These are phyloP conservation scores for Scytalidium sp. DNA, from an alignment of 2,329 filamentous ascomycete genomes.

Conservation along the genomic window DNA sequence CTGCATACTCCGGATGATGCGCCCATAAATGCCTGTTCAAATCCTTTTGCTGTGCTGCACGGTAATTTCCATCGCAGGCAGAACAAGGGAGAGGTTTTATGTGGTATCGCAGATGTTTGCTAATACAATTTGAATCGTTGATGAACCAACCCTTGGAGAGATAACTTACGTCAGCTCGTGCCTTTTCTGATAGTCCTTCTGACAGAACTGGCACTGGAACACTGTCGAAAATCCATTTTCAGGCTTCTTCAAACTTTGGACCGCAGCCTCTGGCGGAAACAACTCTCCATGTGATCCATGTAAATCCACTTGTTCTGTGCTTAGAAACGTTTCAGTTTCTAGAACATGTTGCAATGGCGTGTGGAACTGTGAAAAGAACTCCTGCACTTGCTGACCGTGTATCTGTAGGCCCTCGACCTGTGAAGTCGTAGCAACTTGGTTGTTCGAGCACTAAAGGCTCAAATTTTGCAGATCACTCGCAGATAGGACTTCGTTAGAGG, in stretches of 20 bases:
- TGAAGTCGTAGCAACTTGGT: neutral
- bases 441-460: neutral
- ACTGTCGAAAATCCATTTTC: neutral
- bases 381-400: neutral
- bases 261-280: neutral
- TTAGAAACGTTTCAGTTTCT: neutral
- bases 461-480: neutral
- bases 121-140: neutral
- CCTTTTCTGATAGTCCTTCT: neutral
- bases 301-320: too few relatives aligned
- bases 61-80: slow-evolving; percentile 1
- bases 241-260: neutral
- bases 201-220: neutral
- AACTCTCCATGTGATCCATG: neutral
- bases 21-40: slow-evolving; percentile 8
- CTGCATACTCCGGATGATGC: slow-evolving; percentile 3
- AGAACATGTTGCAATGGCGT: neutral
- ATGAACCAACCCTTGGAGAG: too few relatives aligned
- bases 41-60: slow-evolving; percentile 4
- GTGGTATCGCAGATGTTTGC: slow-evolving; percentile 4
- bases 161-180: slow-evolving; percentile 3
- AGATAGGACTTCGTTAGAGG: neutral
- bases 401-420: neutral
- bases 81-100: slow-evolving; percentile 4
- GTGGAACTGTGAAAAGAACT: neutral